Evolutionary conservation across 2,329 filamentous ascomycete genomes (phyloP), one percentile per base, ranked within the genome.

Genomic region (Zymoseptoria brevis): DNA sequence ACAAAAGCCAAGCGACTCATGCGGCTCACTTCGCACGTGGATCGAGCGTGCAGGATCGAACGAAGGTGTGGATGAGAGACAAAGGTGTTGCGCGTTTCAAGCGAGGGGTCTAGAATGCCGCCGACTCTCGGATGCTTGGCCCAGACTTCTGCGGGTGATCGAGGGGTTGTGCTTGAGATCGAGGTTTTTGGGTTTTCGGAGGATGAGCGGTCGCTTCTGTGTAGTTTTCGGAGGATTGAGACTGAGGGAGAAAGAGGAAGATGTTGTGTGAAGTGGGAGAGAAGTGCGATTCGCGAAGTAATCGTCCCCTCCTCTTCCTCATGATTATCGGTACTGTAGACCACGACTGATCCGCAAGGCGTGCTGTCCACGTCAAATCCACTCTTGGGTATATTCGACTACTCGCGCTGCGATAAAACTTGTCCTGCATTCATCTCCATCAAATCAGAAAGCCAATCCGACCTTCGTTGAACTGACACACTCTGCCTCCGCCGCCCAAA

Each of bases 361-460:
- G 16, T 45, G 4, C 35, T n/a, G 35, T 45, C 3, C 3, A 11
- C 4, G 3, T 13, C 3, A 16, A n/a, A n/a, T 16, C 13, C 35
- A n/a, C 35, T 45, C 35, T n/a, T n/a, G 35, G 35, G 35, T 45
- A 45, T 45, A 29, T 29, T 29, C 26, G 8, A 29, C 35, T 16
- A 7, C 11, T 45, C 4, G 4, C 35, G 11, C 13, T 45, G 35
- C 35, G 11, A 16, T 45, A 7, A 2, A 45, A n/a, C 2, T n/a
- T 16, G 5, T 45, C 35, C 6, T 45, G 5, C 35, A 16, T 45
- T n/a, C 13, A 45, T 45, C 4, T 7, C 13, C 13, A 45, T 16
- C 13, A 1, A 45, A 16, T 65, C 53, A 65, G 21, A 65, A 19
- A 22, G 64, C 64, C 57, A 65, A 54, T 11, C 64, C 64, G 6